Percentiles rank a stretch among this genome's conserved stretches.
phyloP scores from a whole-genome alignment of 2,329 filamentous ascomycete genomes.

The Metarhizium brunneum region DNA sequence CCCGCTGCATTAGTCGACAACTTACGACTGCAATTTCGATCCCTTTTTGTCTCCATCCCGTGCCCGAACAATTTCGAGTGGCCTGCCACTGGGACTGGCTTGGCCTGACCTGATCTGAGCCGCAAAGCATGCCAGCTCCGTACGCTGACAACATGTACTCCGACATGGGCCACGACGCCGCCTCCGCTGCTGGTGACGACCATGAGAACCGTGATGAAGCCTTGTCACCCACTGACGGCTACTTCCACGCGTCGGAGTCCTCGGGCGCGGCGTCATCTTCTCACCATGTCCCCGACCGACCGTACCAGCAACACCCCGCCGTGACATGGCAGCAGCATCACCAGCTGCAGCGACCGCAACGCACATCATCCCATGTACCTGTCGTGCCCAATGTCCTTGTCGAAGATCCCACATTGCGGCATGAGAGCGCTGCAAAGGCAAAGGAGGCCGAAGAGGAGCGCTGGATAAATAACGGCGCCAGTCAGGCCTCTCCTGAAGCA shows the following conservation, averaged over 20 bases:
- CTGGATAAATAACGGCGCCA: too few relatives aligned
- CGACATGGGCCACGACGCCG: constrained; percentile 12
- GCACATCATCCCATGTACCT: too few relatives aligned
- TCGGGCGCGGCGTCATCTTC: constrained; percentile 15
- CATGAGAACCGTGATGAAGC: constrained; percentile 15
- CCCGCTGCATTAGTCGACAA: background rate
- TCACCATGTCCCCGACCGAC: constrained; percentile 3
- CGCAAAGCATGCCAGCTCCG: constrained; percentile 30
- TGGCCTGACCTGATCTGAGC: background rate
- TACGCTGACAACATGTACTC: constrained; percentile 41
- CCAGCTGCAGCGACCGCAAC: too few relatives aligned
- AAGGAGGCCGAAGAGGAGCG: constrained; percentile 23
- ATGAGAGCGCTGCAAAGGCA: constrained; percentile 30
- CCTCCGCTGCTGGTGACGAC: background rate
- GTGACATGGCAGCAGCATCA: too few relatives aligned
- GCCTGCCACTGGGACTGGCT: background rate
- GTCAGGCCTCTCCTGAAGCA: constrained; percentile 6
- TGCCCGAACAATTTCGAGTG: background rate
- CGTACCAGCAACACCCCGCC: too few relatives aligned
- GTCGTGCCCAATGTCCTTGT: too few relatives aligned
- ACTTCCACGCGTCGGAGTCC: constrained; percentile 34
- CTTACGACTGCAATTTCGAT: background rate
- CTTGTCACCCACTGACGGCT: constrained; percentile 42
- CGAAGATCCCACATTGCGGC: too few relatives aligned
- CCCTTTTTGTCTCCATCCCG: background rate